Evolutionary conservation across 2,329 filamentous ascomycete species (phyloP), one percentile per base, ranked within the genome.

Genomic region (Diaporthe helianthi): DNA sequence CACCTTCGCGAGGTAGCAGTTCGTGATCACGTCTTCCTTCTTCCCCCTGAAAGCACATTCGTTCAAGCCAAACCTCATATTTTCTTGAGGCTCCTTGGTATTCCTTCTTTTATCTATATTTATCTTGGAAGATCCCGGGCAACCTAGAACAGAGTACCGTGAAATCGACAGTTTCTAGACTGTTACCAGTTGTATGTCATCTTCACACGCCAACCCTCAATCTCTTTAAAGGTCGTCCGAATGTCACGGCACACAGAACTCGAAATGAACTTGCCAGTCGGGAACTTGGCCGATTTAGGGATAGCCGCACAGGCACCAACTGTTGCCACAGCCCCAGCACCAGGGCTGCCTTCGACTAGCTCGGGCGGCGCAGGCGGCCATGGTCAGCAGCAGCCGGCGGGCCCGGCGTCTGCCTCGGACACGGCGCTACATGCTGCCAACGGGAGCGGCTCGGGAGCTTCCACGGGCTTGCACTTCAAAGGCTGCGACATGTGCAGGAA

Each of bases 401-500:
- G 33, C 33, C 9, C 15, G 36, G 36, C 22, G 31, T 17, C 46
- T 31, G 7, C 8, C 19, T 38, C 22, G 51, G 19, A 15, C 53
- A 46, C 19, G 1, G 26, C 26, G 41, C 29, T 49, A 7, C 15
- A 22, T 47, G 46, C 41, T 24, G 13, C 22, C 1, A 72, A 67
- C 44, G 33, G 69, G 6, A 60, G 60, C 13, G 68, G 70, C 31
- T 22, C 44, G 19, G 61, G 29, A 3, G 53, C 22, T 17, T 13
- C 46, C 22, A 41, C 33, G 17, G 65, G 53, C n/a, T n/a, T n/a
- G n/a, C n/a, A n/a, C n/a, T n/a, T n/a, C n/a, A n/a, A n/a, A 13
- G 53, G 70, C 31, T 72, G 70, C 53, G 31, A 44, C 33, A 69
- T 46, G 31, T 72, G 71, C 36, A 65, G 71, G 51, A 41, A 60